Conservation (phyloP, 305 asterid genomes). For the Fraxinus latifolia region DNA sequence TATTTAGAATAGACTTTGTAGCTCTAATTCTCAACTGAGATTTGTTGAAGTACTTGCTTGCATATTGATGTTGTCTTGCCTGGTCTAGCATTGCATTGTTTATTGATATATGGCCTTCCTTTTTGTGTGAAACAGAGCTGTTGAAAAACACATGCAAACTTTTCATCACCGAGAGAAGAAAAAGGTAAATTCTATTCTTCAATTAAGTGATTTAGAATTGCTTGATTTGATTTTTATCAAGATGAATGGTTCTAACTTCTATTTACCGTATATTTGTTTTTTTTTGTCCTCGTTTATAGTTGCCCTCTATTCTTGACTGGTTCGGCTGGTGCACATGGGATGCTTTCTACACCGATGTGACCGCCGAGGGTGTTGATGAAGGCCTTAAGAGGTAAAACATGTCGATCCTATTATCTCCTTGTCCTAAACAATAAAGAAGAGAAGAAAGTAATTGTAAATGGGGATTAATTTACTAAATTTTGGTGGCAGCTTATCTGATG, state of each 20-base stretch:
- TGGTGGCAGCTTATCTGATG: slow-evolving; percentile 69
- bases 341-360: slow-evolving; percentile 96
- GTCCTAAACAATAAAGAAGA: background rate
- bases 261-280: background rate
- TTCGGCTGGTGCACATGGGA: slow-evolving; percentile 99
- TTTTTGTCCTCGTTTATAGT: slow-evolving; percentile 36
- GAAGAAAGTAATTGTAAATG: background rate
- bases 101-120: background rate
- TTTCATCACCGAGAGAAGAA: slow-evolving; percentile 87
- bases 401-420: background rate
- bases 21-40: background rate
- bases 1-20: background rate
- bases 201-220: background rate
- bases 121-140: slow-evolving; percentile 48
- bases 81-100: background rate
- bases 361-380: slow-evolving; percentile 94
- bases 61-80: background rate
- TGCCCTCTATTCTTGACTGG: slow-evolving; percentile 87
- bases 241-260: slow-evolving; percentile 7
- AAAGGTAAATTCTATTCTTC: slow-evolving; percentile 41
- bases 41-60: background rate
- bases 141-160: slow-evolving; percentile 86
- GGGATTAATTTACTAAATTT: slow-evolving; percentile 6
- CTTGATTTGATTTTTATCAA: slow-evolving; percentile 7
- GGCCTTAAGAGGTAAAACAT: slow-evolving; percentile 75